Conservation (phyloP, 139 green algal genomes). For the Trebouxia sp. region DNA sequence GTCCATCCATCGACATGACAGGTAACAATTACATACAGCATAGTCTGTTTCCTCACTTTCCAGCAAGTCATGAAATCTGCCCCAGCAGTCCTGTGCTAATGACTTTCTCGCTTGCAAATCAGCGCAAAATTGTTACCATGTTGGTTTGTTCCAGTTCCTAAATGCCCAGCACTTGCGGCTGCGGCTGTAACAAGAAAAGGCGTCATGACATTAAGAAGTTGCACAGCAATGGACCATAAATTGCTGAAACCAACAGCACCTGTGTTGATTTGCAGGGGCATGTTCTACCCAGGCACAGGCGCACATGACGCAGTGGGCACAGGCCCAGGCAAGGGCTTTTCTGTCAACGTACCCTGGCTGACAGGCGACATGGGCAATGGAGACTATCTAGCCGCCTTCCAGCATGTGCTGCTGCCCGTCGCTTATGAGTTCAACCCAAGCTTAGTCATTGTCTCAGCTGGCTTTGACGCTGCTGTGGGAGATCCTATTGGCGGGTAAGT, state of each 20-base stretch:
- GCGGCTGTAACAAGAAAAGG: too few relatives aligned
- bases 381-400: constrained; percentile 67
- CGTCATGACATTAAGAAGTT: too few relatives aligned
- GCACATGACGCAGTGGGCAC: constrained; percentile 50
- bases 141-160: too few relatives aligned
- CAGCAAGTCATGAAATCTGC: too few relatives aligned
- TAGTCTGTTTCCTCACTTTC: too few relatives aligned
- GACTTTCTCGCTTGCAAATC: too few relatives aligned
- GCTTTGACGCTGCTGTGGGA: constrained; percentile 54
- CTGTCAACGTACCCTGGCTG: constrained; percentile 70
- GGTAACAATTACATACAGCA: constrained; percentile 29
- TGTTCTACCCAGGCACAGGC: constrained; percentile 55
- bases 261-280: constrained; percentile 44
- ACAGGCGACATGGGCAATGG: constrained; percentile 50
- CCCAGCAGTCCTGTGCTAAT: too few relatives aligned
- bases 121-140: too few relatives aligned
- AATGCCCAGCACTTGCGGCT: too few relatives aligned
- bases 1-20: constrained; percentile 64
- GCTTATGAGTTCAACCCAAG: constrained; percentile 66
- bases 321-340: constrained; percentile 62
- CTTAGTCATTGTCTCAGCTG: constrained; percentile 65
- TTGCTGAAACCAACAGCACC: too few relatives aligned
- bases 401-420: constrained; percentile 74
- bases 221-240: too few relatives aligned
- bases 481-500: constrained; percentile 56